These are phyloP conservation scores for Ramichloridium luteum DNA, from an alignment of 2,329 filamentous ascomycete genomes.

Conservation along the genomic window DNA sequence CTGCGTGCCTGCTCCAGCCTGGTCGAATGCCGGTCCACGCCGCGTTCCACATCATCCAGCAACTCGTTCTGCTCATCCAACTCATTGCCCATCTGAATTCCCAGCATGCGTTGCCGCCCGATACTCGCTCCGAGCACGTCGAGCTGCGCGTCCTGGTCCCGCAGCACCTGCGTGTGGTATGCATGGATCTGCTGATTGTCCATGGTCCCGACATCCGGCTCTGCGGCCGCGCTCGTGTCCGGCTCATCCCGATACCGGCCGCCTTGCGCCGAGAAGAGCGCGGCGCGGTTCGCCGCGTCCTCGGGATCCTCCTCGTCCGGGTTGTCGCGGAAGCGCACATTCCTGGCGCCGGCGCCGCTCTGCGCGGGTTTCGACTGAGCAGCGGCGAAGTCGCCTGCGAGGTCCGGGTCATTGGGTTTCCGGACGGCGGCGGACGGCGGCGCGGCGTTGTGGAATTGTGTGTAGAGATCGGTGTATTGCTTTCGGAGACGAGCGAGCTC, in stretches of 20 bases:
- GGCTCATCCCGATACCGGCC: constrained; percentile 57
- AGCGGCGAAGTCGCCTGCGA: constrained; percentile 52
- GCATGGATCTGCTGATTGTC: constrained; percentile 76
- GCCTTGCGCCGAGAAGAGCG: constrained; percentile 38
- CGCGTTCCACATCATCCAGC: constrained; percentile 76
- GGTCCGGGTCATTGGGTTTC: constrained; percentile 51
- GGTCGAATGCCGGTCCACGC: constrained; percentile 67
- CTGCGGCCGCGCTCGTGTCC: constrained; percentile 14
- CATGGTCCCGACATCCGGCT: constrained; percentile 44
- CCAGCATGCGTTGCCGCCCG: constrained; percentile 76
- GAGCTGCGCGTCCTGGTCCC: constrained; percentile 89
- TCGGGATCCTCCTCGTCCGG: constrained; percentile 32
- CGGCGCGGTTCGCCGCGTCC: constrained; percentile 41
- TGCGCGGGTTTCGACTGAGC: constrained; percentile 39
- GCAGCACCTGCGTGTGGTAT: constrained; percentile 68
- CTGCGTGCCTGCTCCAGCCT: constrained; percentile 64
- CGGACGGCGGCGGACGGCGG: constrained; percentile 41
- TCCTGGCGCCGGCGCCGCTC: constrained; percentile 12
- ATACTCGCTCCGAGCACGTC: constrained; percentile 79
- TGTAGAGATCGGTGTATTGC: constrained; percentile 63
- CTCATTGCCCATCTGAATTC: constrained; percentile 93
- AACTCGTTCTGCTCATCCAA: constrained; percentile 80
- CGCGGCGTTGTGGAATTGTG: constrained; percentile 62
- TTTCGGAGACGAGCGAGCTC: constrained; percentile 57
- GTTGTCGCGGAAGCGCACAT: constrained; percentile 72